A percentile compares a stretch with the other conserved stretches of the same genome.
phyloP scores from a whole-genome alignment of 441 rosid species.

The Brassica balearica region DNA sequence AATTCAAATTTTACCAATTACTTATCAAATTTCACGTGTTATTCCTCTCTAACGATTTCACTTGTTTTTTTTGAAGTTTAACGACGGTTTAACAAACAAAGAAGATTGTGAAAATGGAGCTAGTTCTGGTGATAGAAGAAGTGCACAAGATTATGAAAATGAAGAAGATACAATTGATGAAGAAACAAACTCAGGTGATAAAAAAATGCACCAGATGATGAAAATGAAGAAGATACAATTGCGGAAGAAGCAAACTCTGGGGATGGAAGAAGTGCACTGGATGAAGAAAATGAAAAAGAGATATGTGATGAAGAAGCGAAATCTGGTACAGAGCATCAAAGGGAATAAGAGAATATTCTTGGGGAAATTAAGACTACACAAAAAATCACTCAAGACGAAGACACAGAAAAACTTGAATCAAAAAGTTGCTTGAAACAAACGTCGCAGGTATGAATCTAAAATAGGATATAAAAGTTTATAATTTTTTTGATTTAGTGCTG shows the following conservation, averaged over 20 bases:
- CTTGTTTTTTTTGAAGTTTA: neutral
- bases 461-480: too few species aligned
- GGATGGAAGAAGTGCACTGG: neutral
- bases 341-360: too few species aligned
- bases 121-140: neutral
- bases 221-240: neutral
- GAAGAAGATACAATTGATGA: neutral
- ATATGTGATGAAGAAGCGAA: neutral
- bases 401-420: too few species aligned
- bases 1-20: neutral
- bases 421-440: too few species aligned
- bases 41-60: neutral
- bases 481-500: too few species aligned
- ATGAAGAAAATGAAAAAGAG: neutral
- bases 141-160: neutral
- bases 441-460: too few species aligned
- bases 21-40: neutral
- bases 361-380: too few species aligned
- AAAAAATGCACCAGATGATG: neutral
- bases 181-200: neutral
- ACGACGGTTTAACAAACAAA: neutral
- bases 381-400: too few species aligned
- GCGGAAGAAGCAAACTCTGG: neutral
- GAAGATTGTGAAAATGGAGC: neutral
- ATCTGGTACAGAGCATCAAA: neutral